Percentiles rank a stretch among this genome's conserved stretches.
Conservation (phyloP, 2,329 filamentous ascomycete species). For the Apiospora phragmitis region DNA sequence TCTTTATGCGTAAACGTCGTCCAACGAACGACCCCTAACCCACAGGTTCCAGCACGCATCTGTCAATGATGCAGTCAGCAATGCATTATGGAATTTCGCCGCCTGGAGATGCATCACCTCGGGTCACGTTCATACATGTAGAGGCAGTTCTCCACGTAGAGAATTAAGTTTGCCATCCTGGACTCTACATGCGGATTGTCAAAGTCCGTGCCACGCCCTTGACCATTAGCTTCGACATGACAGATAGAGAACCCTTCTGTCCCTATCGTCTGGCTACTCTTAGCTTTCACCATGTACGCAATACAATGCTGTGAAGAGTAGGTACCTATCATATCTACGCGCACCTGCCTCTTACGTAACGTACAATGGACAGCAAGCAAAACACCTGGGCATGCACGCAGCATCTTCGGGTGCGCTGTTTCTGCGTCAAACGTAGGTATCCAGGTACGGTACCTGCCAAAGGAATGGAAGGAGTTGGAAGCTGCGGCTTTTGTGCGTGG, state of each 20-base stretch:
- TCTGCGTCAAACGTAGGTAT: neutral
- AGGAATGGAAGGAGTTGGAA: neutral
- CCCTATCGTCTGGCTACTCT: too few relatives aligned
- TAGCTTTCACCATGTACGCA: too few relatives aligned
- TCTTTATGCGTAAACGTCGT: constrained; percentile 11
- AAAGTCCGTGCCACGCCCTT: too few relatives aligned
- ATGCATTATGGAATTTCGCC: neutral
- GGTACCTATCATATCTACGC: neutral
- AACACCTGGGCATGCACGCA: neutral
- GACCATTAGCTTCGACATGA: too few relatives aligned
- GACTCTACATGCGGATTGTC: neutral
- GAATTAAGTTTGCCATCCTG: neutral
- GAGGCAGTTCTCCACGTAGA: neutral
- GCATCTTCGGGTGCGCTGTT: neutral
- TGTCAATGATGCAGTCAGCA: neutral
- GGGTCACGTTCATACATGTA: neutral
- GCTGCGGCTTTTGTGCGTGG: constrained; percentile 4
- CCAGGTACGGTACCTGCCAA: neutral
- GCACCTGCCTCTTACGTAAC: too few relatives aligned
- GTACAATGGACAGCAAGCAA: too few relatives aligned
- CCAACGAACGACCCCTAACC: constrained; percentile 1
- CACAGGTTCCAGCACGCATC: neutral
- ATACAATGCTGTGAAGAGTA: too few relatives aligned
- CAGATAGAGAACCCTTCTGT: too few relatives aligned
- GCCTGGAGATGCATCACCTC: neutral